Percentiles rank a stretch among this genome's conserved stretches.
phyloP scores from a whole-genome alignment of 352 stramenopile species.

The Aphanomyces euteiches region DNA sequence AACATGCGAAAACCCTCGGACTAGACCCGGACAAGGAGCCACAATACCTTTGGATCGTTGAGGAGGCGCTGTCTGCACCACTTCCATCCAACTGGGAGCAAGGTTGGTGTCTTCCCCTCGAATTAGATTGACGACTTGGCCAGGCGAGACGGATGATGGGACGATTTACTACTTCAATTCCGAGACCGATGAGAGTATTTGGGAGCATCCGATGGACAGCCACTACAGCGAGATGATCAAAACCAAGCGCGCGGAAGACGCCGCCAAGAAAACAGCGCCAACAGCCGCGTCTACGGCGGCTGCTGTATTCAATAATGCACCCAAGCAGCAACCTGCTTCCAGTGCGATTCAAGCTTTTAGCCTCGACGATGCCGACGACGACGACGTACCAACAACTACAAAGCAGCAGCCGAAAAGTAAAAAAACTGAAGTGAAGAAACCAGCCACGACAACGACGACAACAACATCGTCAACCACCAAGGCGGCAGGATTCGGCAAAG shows the following conservation, averaged over 20 bases:
- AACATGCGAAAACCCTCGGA: slow-evolving; percentile 56
- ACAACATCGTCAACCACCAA: slow-evolving; percentile 30
- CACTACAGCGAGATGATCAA: slow-evolving; percentile 56
- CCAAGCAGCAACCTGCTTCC: neutral
- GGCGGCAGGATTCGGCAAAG: slow-evolving; percentile 44
- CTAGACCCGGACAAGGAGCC: slow-evolving; percentile 49
- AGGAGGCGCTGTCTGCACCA: slow-evolving; percentile 54
- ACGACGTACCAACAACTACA: too few relatives aligned
- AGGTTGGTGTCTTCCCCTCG: slow-evolving; percentile 10
- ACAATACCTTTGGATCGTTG: slow-evolving; percentile 47
- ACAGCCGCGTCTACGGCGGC: neutral
- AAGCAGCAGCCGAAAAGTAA: slow-evolving; percentile 30
- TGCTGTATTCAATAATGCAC: slow-evolving; percentile 1
- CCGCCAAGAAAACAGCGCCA: slow-evolving; percentile 34
- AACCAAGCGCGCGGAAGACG: slow-evolving; percentile 42
- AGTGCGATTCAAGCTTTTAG: slow-evolving; percentile 44
- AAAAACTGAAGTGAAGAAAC: neutral
- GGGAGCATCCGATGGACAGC: slow-evolving; percentile 56
- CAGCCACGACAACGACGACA: slow-evolving; percentile 27
- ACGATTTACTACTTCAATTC: slow-evolving; percentile 69
- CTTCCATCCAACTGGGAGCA: slow-evolving; percentile 56
- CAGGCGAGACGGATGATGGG: slow-evolving; percentile 53
- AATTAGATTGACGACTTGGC: neutral
- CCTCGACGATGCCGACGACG: slow-evolving; percentile 45
- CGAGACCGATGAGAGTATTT: slow-evolving; percentile 55